phyloP scores from a whole-genome alignment of 495 filamentous ascomycete species.

The Penicillium cinerascens region DNA sequence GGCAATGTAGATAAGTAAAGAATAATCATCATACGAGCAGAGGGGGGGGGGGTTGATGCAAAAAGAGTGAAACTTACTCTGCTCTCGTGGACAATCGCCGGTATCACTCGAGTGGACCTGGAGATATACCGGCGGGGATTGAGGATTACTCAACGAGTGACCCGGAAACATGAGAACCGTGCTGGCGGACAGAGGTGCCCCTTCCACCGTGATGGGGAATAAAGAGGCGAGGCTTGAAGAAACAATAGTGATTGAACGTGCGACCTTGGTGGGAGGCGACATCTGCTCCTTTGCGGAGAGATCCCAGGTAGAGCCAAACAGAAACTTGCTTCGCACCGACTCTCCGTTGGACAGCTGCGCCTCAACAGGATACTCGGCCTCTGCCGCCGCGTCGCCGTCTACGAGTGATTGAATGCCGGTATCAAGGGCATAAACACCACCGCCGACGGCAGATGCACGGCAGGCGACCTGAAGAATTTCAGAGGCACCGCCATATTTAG shows the following conservation, averaged over 20 bases:
- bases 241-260: slow-evolving; percentile 58
- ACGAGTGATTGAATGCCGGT: slow-evolving; percentile 51
- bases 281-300: slow-evolving; percentile 21
- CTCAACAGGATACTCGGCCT: slow-evolving; percentile 27
- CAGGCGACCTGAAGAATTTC: slow-evolving; percentile 92
- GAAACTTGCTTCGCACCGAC: slow-evolving; percentile 50
- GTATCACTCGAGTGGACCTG: slow-evolving; percentile 79
- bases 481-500: slow-evolving; percentile 90
- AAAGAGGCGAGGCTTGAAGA: slow-evolving; percentile 61
- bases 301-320: slow-evolving; percentile 52
- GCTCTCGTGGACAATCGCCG: slow-evolving; percentile 78
- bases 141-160: slow-evolving; percentile 38
- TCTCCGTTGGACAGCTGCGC: slow-evolving; percentile 60
- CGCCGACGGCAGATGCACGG: slow-evolving; percentile 87
- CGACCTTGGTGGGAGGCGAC: slow-evolving; percentile 28
- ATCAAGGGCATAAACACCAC: slow-evolving; percentile 82
- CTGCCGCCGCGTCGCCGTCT: slow-evolving; percentile 18
- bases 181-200: slow-evolving; percentile 67
- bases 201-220: slow-evolving; percentile 71
- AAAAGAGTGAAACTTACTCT: slow-evolving; percentile 65
- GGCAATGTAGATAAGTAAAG: slow-evolving; percentile 99
- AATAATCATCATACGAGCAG: slow-evolving; percentile 71
- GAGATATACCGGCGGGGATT: slow-evolving; percentile 62
- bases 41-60: slow-evolving; percentile 9
- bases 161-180: slow-evolving; percentile 69